Evolutionary conservation across 768 basidiomycete species (phyloP), one percentile per base, ranked within the genome.

Genomic region (Termitomyces sp.): DNA sequence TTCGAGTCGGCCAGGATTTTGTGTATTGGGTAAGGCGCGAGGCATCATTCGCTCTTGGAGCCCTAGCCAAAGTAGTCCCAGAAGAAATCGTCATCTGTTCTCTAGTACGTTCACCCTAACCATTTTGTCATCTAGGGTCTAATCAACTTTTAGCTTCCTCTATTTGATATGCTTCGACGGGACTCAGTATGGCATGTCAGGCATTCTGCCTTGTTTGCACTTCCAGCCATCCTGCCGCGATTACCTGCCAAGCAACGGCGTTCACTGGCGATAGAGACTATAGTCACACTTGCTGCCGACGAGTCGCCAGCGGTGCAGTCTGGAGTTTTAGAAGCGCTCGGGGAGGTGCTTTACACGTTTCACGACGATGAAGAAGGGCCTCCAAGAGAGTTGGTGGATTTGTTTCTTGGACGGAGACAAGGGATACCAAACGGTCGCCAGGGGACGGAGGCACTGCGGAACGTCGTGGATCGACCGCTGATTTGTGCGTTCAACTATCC

Each of bases 401-500:
- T 95, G 51, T 98, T 94, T 72, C 76, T 95, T 40, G 93, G 90
- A 33, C 75, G 79, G 57, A 74, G 69, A 67, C 77, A 82, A 50
- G 71, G 73, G 33, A 62, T 75, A 13, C 73, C 76, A 41, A 75
- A 79, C 52, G 77, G 74, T 18, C 72, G 75, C 59, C 75, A 69
- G 9, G 51, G 9, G 36, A 52, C 23, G 59, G 79, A 81, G 57
- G 71, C 75, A 38, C 82, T 85, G 66, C 82, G 78, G 66, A 77
- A 80, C 41, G 89, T 93, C 68, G 82, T 86, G 4, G 82, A 87
- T 51, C 84, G 92, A 12, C 82, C 89, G 1, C 76, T 92, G 23
- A 85, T 92, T 46, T 90, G 88, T 69, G 91, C 91, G 5, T 94
- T 93, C 74, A 93, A 97, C 73, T 90, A 91, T 68, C 96, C 96